phyloP scores from a whole-genome alignment of 1,284 basidiomycete genomes.

The Tranzscheliella williamsii region DNA sequence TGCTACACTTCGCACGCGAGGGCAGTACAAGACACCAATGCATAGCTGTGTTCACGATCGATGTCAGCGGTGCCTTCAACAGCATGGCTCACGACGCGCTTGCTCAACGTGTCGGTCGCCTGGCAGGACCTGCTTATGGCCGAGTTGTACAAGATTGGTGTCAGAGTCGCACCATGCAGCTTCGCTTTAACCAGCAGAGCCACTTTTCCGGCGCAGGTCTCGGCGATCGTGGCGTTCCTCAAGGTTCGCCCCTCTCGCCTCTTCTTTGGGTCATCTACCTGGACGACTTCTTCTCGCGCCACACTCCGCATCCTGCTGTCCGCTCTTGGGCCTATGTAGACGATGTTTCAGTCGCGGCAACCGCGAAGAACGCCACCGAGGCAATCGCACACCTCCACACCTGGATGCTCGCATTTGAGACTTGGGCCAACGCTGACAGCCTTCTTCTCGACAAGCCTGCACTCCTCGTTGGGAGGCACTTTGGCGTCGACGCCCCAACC shows the following conservation, averaged over 20 bases:
- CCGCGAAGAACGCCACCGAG: too few relatives aligned
- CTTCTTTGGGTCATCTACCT: not conserved
- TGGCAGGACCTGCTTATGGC: not conserved
- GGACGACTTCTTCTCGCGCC: constrained; percentile 1
- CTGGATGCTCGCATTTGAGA: too few relatives aligned
- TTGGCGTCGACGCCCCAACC: too few relatives aligned
- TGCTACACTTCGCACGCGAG: not conserved
- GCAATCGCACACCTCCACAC: too few relatives aligned
- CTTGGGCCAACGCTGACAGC: too few relatives aligned
- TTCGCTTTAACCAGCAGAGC: not conserved
- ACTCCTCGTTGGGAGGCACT: too few relatives aligned
- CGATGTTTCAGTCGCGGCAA: too few relatives aligned
- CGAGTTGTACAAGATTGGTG: not conserved
- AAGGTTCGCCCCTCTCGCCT: constrained; percentile 1
- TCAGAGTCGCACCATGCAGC: not conserved
- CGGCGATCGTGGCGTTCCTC: not conserved
- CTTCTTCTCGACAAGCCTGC: too few relatives aligned
- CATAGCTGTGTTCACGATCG: not conserved
- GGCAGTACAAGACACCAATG: not conserved
- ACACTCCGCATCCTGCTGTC: too few relatives aligned
- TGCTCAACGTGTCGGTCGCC: too few relatives aligned
- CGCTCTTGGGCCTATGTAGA: too few relatives aligned
- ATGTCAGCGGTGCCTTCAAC: not conserved
- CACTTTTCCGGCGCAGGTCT: not conserved
- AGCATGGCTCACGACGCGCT: too few relatives aligned